These are phyloP conservation scores for Vitis amurensis DNA, from an alignment of 164 flowering plant genomes.

Conservation along the genomic window DNA sequence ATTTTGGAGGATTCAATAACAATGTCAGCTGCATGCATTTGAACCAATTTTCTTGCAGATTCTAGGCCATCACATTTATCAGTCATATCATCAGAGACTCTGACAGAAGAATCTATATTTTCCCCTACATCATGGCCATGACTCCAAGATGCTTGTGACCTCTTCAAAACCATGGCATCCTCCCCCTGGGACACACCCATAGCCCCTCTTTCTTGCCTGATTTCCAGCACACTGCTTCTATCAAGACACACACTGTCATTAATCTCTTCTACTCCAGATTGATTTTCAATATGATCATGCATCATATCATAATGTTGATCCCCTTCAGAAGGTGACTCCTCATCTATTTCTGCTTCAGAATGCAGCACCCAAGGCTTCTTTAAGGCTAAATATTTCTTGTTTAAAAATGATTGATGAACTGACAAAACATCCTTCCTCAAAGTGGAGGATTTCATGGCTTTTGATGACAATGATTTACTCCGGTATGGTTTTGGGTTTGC, in stretches of 20 bases:
- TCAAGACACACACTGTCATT: constrained; percentile 11
- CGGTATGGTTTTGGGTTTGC: constrained; percentile 13
- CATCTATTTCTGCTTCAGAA: constrained; percentile 17
- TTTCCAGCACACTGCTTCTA: constrained; percentile 6
- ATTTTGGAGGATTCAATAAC: constrained; percentile 9
- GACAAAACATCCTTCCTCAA: constrained; percentile 22
- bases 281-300: constrained; percentile 9
- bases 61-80: constrained; percentile 23
- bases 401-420: constrained; percentile 13
- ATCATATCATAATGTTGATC: constrained; percentile 18
- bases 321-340: constrained; percentile 21
- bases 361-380: constrained; percentile 30
- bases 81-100: constrained; percentile 8
- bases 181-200: constrained; percentile 9
- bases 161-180: constrained; percentile 14
- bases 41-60: constrained; percentile 13
- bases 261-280: constrained; percentile 14
- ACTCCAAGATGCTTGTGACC: constrained; percentile 9
- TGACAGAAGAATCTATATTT: constrained; percentile 20
- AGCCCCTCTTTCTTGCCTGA: constrained; percentile 16
- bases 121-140: constrained; percentile 14
- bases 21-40: constrained; percentile 9
- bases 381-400: constrained; percentile 8
- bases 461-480: constrained; percentile 13
- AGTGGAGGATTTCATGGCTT: constrained; percentile 20